These are phyloP conservation scores for Madurella mycetomatis DNA, from an alignment of 2,329 filamentous ascomycete species.

Conservation along the genomic window DNA sequence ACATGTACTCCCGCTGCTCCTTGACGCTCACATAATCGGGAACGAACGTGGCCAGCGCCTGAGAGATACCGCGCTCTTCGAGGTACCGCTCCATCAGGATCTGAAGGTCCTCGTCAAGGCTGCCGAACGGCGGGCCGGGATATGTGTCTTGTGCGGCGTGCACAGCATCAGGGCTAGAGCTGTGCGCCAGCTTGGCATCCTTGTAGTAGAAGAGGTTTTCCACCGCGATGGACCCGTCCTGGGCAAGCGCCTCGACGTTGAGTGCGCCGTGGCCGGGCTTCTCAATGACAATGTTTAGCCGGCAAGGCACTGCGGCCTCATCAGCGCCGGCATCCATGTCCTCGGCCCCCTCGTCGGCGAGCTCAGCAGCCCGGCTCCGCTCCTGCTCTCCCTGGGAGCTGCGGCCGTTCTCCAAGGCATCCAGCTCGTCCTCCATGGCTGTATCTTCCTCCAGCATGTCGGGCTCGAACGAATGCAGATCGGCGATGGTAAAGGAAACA, in stretches of 20 bases:
- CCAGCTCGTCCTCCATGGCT: slow-evolving; percentile 49
- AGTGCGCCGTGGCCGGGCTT: slow-evolving; percentile 82
- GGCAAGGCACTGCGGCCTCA: slow-evolving; percentile 67
- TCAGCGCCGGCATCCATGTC: slow-evolving; percentile 45
- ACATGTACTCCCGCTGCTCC: slow-evolving; percentile 95
- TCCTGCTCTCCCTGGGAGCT: slow-evolving; percentile 49
- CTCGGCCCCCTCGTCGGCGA: slow-evolving; percentile 47
- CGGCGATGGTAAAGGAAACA: slow-evolving; percentile 78
- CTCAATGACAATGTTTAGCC: slow-evolving; percentile 82
- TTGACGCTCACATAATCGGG: slow-evolving; percentile 97
- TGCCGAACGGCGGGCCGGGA: slow-evolving; percentile 86
- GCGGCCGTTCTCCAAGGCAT: slow-evolving; percentile 42
- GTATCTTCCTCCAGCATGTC: slow-evolving; percentile 54
- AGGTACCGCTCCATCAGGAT: slow-evolving; percentile 87
- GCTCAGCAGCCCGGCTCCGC: slow-evolving; percentile 50
- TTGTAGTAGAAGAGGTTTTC: slow-evolving; percentile 88
- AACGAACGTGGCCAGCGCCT: slow-evolving; percentile 80
- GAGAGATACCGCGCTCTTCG: slow-evolving; percentile 88
- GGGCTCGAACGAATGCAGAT: slow-evolving; percentile 65
- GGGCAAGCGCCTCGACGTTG: slow-evolving; percentile 78
- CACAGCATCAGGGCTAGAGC: slow-evolving; percentile 68
- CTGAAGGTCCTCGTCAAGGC: slow-evolving; percentile 94
- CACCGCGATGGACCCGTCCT: slow-evolving; percentile 81
- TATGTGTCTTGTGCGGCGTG: slow-evolving; percentile 76
- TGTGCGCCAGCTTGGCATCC: slow-evolving; percentile 71